These are phyloP conservation scores for Mucuna pruriens DNA, from an alignment of 306 rosid genomes.

Conservation along the genomic window DNA sequence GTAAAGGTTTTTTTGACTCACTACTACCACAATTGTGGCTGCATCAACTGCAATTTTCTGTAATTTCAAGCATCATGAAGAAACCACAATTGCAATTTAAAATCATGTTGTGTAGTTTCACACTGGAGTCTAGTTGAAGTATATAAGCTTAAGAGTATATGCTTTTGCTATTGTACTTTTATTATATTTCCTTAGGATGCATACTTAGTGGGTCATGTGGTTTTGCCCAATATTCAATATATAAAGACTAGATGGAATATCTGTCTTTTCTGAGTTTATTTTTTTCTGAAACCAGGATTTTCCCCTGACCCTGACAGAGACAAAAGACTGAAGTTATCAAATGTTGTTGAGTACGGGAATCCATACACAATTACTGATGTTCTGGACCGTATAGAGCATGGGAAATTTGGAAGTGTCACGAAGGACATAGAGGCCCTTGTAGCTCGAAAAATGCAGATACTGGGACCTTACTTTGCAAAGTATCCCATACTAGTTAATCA, in stretches of 20 bases:
- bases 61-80: too few species aligned
- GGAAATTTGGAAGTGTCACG: conserved; percentile 81
- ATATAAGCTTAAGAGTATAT: too few species aligned
- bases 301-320: conserved; percentile 35
- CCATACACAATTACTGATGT: conserved; percentile 54
- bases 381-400: conserved; percentile 49
- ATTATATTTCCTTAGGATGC: conserved; percentile 5
- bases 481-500: conserved; percentile 53
- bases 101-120: too few species aligned
- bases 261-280: conserved; percentile 1
- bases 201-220: conserved; percentile 1
- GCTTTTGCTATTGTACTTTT: too few species aligned
- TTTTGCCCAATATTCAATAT: neutral
- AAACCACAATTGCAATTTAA: too few species aligned
- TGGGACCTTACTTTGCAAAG: conserved; percentile 50
- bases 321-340: conserved; percentile 55
- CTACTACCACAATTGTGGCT: too few species aligned
- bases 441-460: conserved; percentile 49
- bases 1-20: too few species aligned
- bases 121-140: too few species aligned
- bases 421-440: conserved; percentile 68
- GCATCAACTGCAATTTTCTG: too few species aligned
- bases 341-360: conserved; percentile 54
- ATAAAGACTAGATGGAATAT: conserved; percentile 11
- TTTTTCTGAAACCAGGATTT: conserved; percentile 51